Base-by-base conservation (phyloP, 2,329 filamentous ascomycete genomes). In the Aplosporella prunicola region DNA sequence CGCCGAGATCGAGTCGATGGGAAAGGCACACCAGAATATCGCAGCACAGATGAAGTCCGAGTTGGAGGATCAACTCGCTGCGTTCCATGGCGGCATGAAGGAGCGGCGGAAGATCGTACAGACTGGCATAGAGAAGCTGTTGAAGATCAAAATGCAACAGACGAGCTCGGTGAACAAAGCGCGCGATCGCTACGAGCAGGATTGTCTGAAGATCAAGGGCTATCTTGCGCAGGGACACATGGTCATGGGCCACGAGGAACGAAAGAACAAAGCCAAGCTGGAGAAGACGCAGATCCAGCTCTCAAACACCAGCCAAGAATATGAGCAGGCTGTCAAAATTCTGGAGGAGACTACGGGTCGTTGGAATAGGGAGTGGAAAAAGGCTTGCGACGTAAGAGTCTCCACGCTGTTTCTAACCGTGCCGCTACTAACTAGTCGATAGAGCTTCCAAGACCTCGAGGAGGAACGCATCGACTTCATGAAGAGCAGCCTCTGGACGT, bases 211-310 rank as follows among this genome's bases (percentile, higher is more conserved):
- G 58, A 96, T 98, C 60, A 98, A 98, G 63, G 91, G 91, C 25
- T 98, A 98, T 55, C 76, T 98, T 4, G 91, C 93, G 4, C 91
- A 98, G 62, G 91, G 91, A 8, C 93, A 98, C 58, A 98, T 98
- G 91, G 91, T 98, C 41, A 98, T 98, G 91, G 91, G 91, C 10
- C 91, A 98, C 51, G 91, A 98, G 58, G 91, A 98, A 66, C 78
- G 91, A 18, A 95, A 94, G 65, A 98, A 98, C 62, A 98, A 98
- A 65, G 88, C 89, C 15, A 96, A 94, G 63, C 74, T 98, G 28
- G 91, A 98, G 61, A 98, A 98, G 72, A 96, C 91, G 1, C 91
- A 98, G 58, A 91, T 95, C 51, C 93, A 88, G 52, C 74, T 98
- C 42, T 88, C 88, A 1, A 79, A 80, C 6, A 88, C 88, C 43